Evolutionary conservation across 257 asterid species (phyloP), one percentile per base, ranked within the genome.

Genomic region (Anisodus acutangulus): DNA sequence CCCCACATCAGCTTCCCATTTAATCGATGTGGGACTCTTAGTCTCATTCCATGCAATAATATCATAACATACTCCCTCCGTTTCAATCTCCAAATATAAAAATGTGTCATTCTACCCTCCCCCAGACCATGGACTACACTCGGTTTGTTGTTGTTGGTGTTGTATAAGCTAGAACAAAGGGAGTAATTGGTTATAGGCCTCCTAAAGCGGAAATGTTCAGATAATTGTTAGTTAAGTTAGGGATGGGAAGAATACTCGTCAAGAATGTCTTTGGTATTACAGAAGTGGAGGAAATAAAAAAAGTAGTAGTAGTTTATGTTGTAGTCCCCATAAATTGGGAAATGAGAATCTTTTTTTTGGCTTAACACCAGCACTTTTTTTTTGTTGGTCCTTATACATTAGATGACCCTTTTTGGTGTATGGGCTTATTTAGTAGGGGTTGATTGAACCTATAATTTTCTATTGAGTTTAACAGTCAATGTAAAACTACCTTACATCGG

Each of bases 361-460:
- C 26, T 69, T 9, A 45, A 39, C 41, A 41, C 31, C 9, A 41
- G 31, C 7, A 31, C 78, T 6, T 69, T 16, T 31, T 31, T 8
- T 10, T 11, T 41, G 13, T 55, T 13, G 13, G 60, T 55, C n/a
- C 4, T 12, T 15, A 13, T 55, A 39, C 53, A 68, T 68, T 68
- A 39, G 31, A 3, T 68, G 78, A 4, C 31, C 26, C 78, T 68
- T 68, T 69, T 17, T 39, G 15, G 15, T 69, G 54, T 41, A 41
- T 69, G 54, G 31, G 4, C 2, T 16, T 41, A 69, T 69, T 41
- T 69, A 11, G 35, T 16, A 41, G 53, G 2, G 54, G 78, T 41
- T 51, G 12, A 51, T 51, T 51, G 55, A 70, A 70, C 55, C 54
- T 41, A 70, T 45, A 69, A 41, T 70, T 70, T 70, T 47, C 78